Evolutionary conservation across 2,329 filamentous ascomycete species (phyloP), one percentile per base, ranked within the genome.

Genomic region (Cercospora berteroae): DNA sequence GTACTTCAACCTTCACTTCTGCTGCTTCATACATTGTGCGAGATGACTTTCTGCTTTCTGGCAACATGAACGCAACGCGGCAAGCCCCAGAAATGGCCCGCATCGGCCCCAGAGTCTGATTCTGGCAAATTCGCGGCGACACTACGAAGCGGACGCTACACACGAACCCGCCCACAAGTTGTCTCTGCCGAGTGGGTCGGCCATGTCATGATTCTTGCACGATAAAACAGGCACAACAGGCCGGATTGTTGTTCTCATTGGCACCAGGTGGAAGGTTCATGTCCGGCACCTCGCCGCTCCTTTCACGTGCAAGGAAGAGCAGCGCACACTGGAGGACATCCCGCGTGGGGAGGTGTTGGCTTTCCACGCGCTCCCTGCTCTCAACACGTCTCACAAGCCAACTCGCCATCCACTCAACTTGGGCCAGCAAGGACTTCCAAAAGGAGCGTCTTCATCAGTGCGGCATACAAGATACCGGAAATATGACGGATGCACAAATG

Each of bases 251-350:
- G 55, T 29, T 33, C 5, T 58, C 55, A 33, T 58, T 33, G 55
- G 55, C 27, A 31, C 55, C 3, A 20, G 8, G 12, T 16, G n/a
- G 27, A 31, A 36, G 55, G 27, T 29, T 57, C 27, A 33, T 57
- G 29, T 57, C 55, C 29, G 55, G 55, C 29, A 33, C 1, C n/a
- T 33, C 27, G 25, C 25, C 16, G 23, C 60, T 55, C 18, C 44
- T 33, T 55, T 63, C 60, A 55, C 60, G 60, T 55, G 44, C 60
- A 12, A 63, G 44, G 56, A 39, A 55, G 60, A 63, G 60, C 42
- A 36, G 20, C 2, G 29, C 42, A 52, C 7, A 55, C 10, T 55
- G 23, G 27, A 39, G 29, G 25, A 55, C 60, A 63, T 52, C 44
- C 44, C 44, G 60, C 60, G 44, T 52, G 60, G 42, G 44, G 29